Evolutionary conservation across 2,329 filamentous ascomycete species (phyloP).

Genomic region (Aspergillus sp.): DNA sequence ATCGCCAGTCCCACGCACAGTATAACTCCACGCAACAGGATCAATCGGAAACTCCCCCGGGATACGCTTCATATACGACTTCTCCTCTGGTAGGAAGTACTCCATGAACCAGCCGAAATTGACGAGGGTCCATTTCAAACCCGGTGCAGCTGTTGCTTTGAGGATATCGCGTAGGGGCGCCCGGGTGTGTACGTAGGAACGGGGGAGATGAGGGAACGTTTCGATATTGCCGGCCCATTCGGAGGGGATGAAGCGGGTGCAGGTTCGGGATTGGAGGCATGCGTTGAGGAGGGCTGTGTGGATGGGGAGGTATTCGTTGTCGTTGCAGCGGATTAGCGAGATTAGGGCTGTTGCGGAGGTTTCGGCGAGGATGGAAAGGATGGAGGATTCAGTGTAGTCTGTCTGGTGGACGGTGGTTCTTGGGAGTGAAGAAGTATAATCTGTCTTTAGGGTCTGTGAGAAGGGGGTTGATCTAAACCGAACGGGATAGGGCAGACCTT

Average conservation of each 20-base stretch:
- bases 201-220: conserved; percentile 3
- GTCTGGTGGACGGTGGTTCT: not conserved
- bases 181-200: not conserved
- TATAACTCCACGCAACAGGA: not conserved
- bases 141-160: no score
- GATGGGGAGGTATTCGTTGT: not conserved
- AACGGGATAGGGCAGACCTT: not conserved
- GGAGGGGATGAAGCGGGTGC: conserved; percentile 13
- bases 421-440: not conserved
- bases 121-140: conserved; percentile 5
- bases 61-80: not conserved
- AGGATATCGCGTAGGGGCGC: conserved; percentile 3
- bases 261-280: conserved; percentile 1
- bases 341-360: conserved; percentile 1
- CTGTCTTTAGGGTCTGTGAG: not conserved
- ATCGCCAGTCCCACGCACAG: not conserved
- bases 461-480: not conserved
- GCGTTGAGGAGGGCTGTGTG: conserved; percentile 5
- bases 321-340: conserved; percentile 4
- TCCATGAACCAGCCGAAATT: conserved; percentile 6
- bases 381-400: conserved; percentile 4
- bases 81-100: not conserved
- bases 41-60: conserved; percentile 5
- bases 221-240: conserved; percentile 9
- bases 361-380: not conserved